Base-by-base conservation (phyloP, 2,329 filamentous ascomycete species). In the Claviceps humidiphila region DNA sequence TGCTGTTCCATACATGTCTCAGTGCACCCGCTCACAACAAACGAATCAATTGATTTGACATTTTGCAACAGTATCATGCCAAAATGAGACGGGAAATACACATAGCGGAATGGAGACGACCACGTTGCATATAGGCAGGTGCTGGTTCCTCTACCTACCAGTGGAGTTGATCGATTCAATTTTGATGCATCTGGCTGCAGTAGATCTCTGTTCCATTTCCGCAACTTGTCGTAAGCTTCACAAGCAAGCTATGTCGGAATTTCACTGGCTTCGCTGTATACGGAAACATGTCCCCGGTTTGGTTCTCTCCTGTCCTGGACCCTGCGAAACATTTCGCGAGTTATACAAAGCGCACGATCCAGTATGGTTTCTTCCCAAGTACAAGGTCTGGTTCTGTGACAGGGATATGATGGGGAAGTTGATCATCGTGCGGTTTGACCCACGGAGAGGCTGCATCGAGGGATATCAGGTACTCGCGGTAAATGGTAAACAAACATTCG, bases 351-450 rank as follows among this genome's bases (percentile, higher is more conserved):
- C 82, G 20, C 86, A 93, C 63, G 78, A 93, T 57, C 84, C 85
- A 0, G 81, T 84, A 60, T 96, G 90, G 90, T 95, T 95, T 61
- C 73, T 96, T 1, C 75, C 87, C 0, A 81, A 78, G 50, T 74
- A 87, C 63, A 90, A 87, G 66, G 73, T 96, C 57, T 96, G 90
- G 90, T 91, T 95, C 62, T 79, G 81, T 54, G 88, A 95, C 65
- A 76, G 74, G 2, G 77, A 82, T 34, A 75, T 88, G 47, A 83
- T 78, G 1, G 90, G 90, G 0, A 85, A 85, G 63, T 67, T 95
- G 43, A 75, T 95, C 26, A 62, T 95, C 41, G 76, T 78, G n/a
- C 81, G 86, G 13, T 96, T 89, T 61, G 82, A 95, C 63, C 77
- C 81, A 46, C 70, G 78, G 4, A 74, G 80, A 44, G 85, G 84